Evolutionary conservation across 2,329 filamentous ascomycete genomes (phyloP).

Genomic region (Aspergillus sp.): DNA sequence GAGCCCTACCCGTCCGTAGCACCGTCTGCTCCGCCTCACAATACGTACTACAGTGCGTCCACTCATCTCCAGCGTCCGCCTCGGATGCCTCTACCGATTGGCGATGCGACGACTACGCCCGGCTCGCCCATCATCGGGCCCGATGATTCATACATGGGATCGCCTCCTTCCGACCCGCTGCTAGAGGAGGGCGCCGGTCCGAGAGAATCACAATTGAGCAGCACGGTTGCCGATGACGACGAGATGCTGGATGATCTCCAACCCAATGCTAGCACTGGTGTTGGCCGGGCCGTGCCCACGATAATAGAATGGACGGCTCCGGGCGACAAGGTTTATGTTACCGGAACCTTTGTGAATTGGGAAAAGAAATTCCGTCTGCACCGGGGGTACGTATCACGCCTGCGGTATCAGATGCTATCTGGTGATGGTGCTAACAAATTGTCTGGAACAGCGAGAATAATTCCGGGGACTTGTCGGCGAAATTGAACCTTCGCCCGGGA

Average conservation of each 20-base stretch:
- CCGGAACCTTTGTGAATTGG: constrained; percentile 96
- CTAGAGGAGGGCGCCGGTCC: constrained; percentile 54
- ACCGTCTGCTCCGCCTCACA: constrained; percentile 48
- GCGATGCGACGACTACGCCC: constrained; percentile 84
- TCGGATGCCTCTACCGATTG: constrained; percentile 86
- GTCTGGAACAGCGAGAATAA: constrained; percentile 40
- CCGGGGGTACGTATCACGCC: constrained; percentile 66
- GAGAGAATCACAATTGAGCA: constrained; percentile 57
- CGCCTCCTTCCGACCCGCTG: constrained; percentile 41
- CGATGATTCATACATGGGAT: constrained; percentile 56
- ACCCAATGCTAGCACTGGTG: constrained; percentile 63
- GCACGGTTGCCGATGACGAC: constrained; percentile 65
- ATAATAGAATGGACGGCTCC: constrained; percentile 79
- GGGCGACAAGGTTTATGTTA: constrained; percentile 92
- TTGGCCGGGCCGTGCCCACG: constrained; percentile 77
- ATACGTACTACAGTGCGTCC: constrained; percentile 46
- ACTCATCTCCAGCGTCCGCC: constrained; percentile 63
- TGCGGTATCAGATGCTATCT: constrained; percentile 6
- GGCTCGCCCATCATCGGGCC: constrained; percentile 85
- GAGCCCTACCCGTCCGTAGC: constrained; percentile 31
- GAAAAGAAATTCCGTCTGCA: constrained; percentile 88
- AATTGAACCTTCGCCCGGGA: constrained; percentile 81
- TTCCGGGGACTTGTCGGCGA: constrained; percentile 67
- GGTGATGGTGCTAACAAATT: constrained; percentile 8
- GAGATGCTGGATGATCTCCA: constrained; percentile 74